These are phyloP conservation scores for Ogataea methanolica DNA, from an alignment of 805 yeast genomes.

Conservation along the genomic window DNA sequence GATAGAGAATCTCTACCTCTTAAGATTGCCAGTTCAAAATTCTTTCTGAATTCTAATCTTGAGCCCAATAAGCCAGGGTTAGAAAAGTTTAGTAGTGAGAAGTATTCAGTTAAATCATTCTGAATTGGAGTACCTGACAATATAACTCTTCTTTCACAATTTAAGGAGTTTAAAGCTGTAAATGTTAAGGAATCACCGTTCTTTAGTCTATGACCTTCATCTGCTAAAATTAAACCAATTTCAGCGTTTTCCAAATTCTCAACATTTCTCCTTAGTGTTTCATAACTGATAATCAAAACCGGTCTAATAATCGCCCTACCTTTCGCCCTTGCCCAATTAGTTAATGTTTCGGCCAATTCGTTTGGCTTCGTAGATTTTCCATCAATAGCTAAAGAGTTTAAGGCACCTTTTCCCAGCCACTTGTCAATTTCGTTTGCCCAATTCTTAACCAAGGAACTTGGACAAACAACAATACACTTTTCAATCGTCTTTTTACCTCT, in stretches of 20 bases:
- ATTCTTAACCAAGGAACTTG: constrained; percentile 86
- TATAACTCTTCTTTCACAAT: constrained; percentile 85
- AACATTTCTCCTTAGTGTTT: constrained; percentile 83
- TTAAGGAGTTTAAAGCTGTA: constrained; percentile 76
- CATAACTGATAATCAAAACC: constrained; percentile 89
- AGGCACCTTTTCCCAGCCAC: constrained; percentile 91
- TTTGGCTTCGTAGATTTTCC: constrained; percentile 76
- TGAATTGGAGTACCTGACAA: constrained; percentile 97
- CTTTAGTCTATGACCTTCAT: constrained; percentile 79
- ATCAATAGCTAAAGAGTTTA: constrained; percentile 86
- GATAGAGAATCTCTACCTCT: constrained; percentile 89
- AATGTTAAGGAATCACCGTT: constrained; percentile 92
- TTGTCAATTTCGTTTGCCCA: constrained; percentile 97
- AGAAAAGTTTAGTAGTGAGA: constrained; percentile 84
- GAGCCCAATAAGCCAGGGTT: constrained; percentile 92
- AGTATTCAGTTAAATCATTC: constrained; percentile 90
- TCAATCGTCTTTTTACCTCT: constrained; percentile 77
- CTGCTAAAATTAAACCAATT: constrained; percentile 82
- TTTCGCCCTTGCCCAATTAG: constrained; percentile 80
- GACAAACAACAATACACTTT: constrained; percentile 91
- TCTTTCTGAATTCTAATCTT: constrained; percentile 75
- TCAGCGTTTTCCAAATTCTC: constrained; percentile 69
- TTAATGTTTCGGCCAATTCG: constrained; percentile 64
- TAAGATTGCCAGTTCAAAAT: constrained; percentile 76
- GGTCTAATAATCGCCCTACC: constrained; percentile 92